Evolutionary conservation across 2,329 filamentous ascomycete species (phyloP), one percentile per base, ranked within the genome.

Genomic region (Cladosporium sp.): DNA sequence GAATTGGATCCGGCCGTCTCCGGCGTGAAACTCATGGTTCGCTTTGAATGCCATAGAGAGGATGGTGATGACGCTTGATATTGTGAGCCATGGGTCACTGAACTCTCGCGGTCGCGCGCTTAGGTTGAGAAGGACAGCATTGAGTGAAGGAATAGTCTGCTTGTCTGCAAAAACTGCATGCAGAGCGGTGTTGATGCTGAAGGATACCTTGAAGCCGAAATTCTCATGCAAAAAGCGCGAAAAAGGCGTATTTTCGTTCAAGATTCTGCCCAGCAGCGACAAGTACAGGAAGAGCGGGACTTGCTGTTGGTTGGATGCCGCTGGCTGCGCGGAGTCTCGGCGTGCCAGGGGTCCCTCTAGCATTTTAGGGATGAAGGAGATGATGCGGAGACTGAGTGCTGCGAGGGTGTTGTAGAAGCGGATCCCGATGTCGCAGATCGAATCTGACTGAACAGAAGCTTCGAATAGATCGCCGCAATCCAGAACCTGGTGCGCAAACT

Each of bases 401-500:
- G 48, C 39, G 18, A 55, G 40, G 6, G 45, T 52, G n/a, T 35
- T 41, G n/a, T 54, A 49, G 41, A 59, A 56, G 4, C 27, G 20
- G 7, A n/a, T 7, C 11, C 50, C 50, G 18, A 29, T 30, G 3
- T 40, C 5, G 49, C 30, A 35, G 49, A 41, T 40, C 19, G 20
- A 42, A 32, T 15, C n/a, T 4, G 27, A 12, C 8, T n/a, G n/a
- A n/a, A n/a, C n/a, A 16, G 42, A 12, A 22, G 35, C 20, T 27
- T 16, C 38, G 25, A 55, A 39, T 2, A 45, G 30, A 40, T 56
- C 48, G n/a, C 22, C 30, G 27, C 35, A 48, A 22, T 50, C 38
- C 43, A 70, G 65, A 32, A 65, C 53, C n/a, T 57, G 53, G n/a
- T 63, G 51, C 16, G 50, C 60, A 19, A 58, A 43, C 7, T 42